phyloP scores from a whole-genome alignment of 2,329 filamentous ascomycete genomes.

The Zasmidium angulare region DNA sequence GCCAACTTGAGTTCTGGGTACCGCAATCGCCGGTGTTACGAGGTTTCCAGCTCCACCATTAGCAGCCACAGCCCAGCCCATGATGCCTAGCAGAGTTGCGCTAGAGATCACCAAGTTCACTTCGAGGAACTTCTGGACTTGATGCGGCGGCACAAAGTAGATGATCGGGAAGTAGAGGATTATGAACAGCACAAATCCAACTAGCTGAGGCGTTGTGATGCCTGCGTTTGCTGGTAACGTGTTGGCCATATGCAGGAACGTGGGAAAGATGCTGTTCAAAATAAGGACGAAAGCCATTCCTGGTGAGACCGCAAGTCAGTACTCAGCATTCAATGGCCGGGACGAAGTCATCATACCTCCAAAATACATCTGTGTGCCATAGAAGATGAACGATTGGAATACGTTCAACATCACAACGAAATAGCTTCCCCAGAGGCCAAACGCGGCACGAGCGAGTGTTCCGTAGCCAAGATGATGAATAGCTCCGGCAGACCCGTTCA shows the following conservation, averaged over 20 bases:
- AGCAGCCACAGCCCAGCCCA: conserved; percentile 3
- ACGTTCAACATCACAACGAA: conserved; percentile 26
- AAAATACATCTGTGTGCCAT: conserved; percentile 25
- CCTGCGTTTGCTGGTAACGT: conserved; percentile 20
- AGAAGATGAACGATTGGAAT: conserved; percentile 23
- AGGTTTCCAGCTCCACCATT: conserved; percentile 5
- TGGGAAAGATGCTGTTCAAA: conserved; percentile 21
- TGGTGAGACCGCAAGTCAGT: neutral
- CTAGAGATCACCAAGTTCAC: neutral
- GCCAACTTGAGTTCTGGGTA: neutral
- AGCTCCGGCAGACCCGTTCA: conserved; percentile 19
- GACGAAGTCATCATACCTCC: conserved; percentile 15
- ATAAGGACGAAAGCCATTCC: conserved; percentile 18
- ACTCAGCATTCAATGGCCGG: neutral
- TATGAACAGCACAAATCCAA: conserved; percentile 10
- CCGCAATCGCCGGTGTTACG: neutral
- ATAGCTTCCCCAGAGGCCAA: conserved; percentile 25
- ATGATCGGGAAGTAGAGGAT: conserved; percentile 3
- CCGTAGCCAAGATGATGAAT: conserved; percentile 22
- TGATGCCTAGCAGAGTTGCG: conserved; percentile 2
- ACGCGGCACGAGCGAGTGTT: conserved; percentile 22
- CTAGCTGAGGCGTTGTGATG: conserved; percentile 6
- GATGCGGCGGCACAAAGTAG: conserved; percentile 3
- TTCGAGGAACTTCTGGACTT: conserved; percentile 5
- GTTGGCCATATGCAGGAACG: conserved; percentile 24